Base-by-base conservation (phyloP, 2,329 filamentous ascomycete species). In the Stemphylium beticola region DNA sequence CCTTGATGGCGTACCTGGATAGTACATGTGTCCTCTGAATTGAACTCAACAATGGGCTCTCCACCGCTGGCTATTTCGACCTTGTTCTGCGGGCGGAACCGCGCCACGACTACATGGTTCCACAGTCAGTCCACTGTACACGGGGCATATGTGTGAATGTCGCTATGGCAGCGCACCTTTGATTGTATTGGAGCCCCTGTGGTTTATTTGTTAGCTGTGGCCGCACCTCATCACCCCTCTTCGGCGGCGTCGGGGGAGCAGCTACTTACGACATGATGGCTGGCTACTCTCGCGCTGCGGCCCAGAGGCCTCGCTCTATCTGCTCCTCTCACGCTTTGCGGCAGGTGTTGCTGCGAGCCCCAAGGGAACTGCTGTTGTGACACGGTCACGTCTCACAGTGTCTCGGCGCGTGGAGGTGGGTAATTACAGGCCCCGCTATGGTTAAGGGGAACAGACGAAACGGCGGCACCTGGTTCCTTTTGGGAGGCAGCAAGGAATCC, bases 21-120 rank as follows among this genome's bases (percentile, higher is more conserved):
- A 53, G 81, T 84, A 80, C 93, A 96, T 73, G 93, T 96, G 75
- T 98, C 93, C 52, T 93, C 89, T 66, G 88, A 87, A 74, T 91
- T 87, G 77, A 99, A 98, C 44, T 84, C 81, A 61, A 99, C 95
- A 66, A 99, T 93, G 60, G 93, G 90, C 78, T 95, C 88, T 77
- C 93, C 93, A 76, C 92, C 92, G 72, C 89, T 93, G 58, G 88
- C 87, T 74, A 96, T 83, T 82, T 99, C 95, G 77, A 95, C 79
- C 81, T 91, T 92, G 83, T 99, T 99, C 80, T 97, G 93, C 69
- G 95, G 95, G 74, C 95, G 87, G 81, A 99, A 99, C 73, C 95
- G 91, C 82, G 93, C 93, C 77, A 99, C 93, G 76, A 99, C 95
- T 91, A 48, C 50, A 67, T 52, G 41, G 49, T 53, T 24, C 45